Base-by-base conservation (phyloP, 768 basidiomycete species). In the Cyathus striatus region DNA sequence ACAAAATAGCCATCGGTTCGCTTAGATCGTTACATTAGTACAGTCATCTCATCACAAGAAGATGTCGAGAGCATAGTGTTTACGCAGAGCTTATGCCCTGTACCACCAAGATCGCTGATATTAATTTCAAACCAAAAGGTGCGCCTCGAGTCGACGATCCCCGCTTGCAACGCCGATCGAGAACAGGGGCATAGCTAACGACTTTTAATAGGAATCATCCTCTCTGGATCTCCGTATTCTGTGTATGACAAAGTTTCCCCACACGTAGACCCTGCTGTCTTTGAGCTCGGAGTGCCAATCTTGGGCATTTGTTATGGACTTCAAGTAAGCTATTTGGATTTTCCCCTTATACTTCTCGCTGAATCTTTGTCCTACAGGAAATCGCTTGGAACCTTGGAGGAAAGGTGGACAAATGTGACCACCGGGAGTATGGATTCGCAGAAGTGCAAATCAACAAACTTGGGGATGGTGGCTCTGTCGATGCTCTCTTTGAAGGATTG, bases 61-160 rank as follows among this genome's bases (percentile, higher is more conserved):
- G 96, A 81, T 97, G 95, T 76, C 85, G 96, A 58, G 96, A 99
- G 64, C 78, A 93, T 58, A 90, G 91, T 43, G 91, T 99, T 42
- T 98, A 98, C 58, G 95, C 95, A 40, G 96, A 99, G 69, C 75
- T 99, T 57, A 79, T 96, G 79, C 92, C 96, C 20, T 99, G 96
- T 62, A 99, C 96, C 1, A 84, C 86, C 22, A 88, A 86, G 65
- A 74, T 98, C 47, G 74, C 78, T 48, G 91, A 98, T 43, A 65
- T 99, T 25, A 76, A 76, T 22, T 98, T 96, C 78, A 91, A 87
- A 60, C 96, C 96, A 0, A 95, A 93, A 72, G 96, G 95, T 91
- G 5, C 18, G 34, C 27, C 17, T 22, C 23, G 23, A 26, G 53
- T 35, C 6, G 7, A 13, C 35, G 7, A 6, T 14, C 14, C 17